phyloP scores from a whole-genome alignment of 257 asterid species.

The Dorcoceras hygrometricum region DNA sequence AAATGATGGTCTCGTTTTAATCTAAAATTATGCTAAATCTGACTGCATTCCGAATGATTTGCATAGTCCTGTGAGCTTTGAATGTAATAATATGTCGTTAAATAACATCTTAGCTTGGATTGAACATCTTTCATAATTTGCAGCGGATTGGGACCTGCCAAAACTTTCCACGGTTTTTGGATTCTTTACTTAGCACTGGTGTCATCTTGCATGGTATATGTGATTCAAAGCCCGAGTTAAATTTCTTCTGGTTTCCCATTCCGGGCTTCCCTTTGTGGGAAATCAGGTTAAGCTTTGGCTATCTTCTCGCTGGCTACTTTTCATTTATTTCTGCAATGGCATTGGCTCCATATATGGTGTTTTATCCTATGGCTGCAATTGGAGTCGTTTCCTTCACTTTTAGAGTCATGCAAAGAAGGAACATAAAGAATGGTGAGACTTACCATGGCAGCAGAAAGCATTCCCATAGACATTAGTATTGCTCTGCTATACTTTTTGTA shows the following conservation, averaged over 20 bases:
- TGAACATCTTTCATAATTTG: slow-evolving; percentile 25
- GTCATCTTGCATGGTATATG: slow-evolving; percentile 77
- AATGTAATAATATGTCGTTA: background rate
- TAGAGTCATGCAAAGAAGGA: slow-evolving; percentile 61
- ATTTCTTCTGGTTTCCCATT: slow-evolving; percentile 60
- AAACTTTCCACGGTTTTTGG: slow-evolving; percentile 74
- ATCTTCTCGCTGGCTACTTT: slow-evolving; percentile 69
- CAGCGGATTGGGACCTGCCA: slow-evolving; percentile 73
- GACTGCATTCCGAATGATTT: background rate
- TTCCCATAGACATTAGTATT: slow-evolving; percentile 68
- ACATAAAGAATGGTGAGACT: slow-evolving; percentile 55
- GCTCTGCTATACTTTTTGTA: slow-evolving; percentile 10
- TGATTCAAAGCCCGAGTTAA: slow-evolving; percentile 74
- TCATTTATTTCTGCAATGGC: slow-evolving; percentile 71
- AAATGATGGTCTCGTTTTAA: background rate
- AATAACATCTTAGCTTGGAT: slow-evolving; percentile 5
- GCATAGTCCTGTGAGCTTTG: background rate
- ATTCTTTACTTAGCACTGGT: slow-evolving; percentile 69
- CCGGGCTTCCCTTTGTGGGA: slow-evolving; percentile 61
- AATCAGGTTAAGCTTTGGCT: slow-evolving; percentile 68
- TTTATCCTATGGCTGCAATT: slow-evolving; percentile 70
- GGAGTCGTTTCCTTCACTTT: slow-evolving; percentile 68
- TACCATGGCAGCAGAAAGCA: slow-evolving; percentile 63
- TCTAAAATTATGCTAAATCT: background rate
- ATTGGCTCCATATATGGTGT: slow-evolving; percentile 63